Conservation (phyloP, 2,329 filamentous ascomycete genomes). For the Sarocladium brachiariae region DNA sequence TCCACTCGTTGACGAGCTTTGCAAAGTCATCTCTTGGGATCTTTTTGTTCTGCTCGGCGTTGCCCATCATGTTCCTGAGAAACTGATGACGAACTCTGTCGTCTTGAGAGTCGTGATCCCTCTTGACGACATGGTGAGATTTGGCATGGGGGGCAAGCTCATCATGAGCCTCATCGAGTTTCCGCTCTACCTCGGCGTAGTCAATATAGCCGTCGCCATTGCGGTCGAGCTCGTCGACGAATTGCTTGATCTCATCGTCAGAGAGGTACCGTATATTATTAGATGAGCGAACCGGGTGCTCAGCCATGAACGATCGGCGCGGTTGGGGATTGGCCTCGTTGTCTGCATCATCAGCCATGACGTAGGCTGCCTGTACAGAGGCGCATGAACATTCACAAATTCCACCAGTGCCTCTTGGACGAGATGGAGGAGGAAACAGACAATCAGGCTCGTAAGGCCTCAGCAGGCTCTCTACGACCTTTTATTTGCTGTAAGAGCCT, state of each 20-base stretch:
- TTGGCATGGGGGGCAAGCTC: constrained; percentile 35
- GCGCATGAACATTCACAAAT: too few species aligned
- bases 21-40: constrained; percentile 42
- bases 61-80: constrained; percentile 40
- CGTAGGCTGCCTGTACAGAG: background rate
- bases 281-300: constrained; percentile 20
- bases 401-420: background rate
- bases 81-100: constrained; percentile 42
- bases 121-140: constrained; percentile 37
- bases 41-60: constrained; percentile 25
- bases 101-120: constrained; percentile 23
- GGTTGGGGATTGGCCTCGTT: constrained; percentile 5
- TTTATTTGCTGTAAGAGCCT: background rate
- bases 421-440: background rate
- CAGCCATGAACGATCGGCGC: constrained; percentile 14
- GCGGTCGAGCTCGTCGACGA: constrained; percentile 45
- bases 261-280: constrained; percentile 28
- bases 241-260: constrained; percentile 43
- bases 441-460: too few species aligned
- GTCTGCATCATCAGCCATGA: background rate
- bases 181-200: constrained; percentile 44
- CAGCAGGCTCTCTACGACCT: too few species aligned
- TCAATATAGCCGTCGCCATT: constrained; percentile 45
- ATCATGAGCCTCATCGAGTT: constrained; percentile 45
- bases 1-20: constrained; percentile 35